Evolutionary conservation across 768 basidiomycete species (phyloP).

Genomic region (Mycena galopus): DNA sequence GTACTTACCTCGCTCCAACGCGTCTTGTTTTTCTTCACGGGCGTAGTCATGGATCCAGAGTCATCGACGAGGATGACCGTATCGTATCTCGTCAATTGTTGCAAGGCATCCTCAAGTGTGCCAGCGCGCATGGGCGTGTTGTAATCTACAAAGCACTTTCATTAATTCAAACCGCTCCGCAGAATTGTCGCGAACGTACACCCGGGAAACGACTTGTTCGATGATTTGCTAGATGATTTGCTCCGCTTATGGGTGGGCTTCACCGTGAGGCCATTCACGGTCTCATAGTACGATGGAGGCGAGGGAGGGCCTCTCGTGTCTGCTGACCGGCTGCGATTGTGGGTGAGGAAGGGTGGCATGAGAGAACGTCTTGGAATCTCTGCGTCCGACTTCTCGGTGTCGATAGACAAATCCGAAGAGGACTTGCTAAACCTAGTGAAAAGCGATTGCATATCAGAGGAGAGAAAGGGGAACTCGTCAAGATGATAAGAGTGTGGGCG

Average conservation of each 20-base stretch:
- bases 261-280: too few species aligned
- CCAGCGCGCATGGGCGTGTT: conserved; percentile 28
- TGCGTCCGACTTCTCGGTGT: not conserved
- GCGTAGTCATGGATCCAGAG: conserved; percentile 64
- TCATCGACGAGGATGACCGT: conserved; percentile 74
- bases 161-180: not conserved
- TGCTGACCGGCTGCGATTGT: conserved; percentile 27
- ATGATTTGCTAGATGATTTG: too few species aligned
- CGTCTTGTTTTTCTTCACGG: conserved; percentile 40
- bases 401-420: conserved; percentile 4
- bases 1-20: conserved; percentile 69
- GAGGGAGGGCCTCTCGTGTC: conserved; percentile 15
- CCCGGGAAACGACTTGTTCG: conserved; percentile 8
- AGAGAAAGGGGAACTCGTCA: not conserved
- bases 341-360: conserved; percentile 24
- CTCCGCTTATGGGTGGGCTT: not conserved
- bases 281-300: conserved; percentile 29
- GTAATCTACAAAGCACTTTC: conserved; percentile 25
- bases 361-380: conserved; percentile 24
- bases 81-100: conserved; percentile 61
- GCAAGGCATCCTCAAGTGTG: conserved; percentile 46
- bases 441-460: not conserved
- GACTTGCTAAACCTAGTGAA: conserved; percentile 11
- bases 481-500: not conserved
- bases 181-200: not conserved